Percentiles rank a stretch among this genome's conserved stretches.
Evolutionary conservation across 306 rosid genomes (phyloP).

Genomic region (Purshia tridentata): DNA sequence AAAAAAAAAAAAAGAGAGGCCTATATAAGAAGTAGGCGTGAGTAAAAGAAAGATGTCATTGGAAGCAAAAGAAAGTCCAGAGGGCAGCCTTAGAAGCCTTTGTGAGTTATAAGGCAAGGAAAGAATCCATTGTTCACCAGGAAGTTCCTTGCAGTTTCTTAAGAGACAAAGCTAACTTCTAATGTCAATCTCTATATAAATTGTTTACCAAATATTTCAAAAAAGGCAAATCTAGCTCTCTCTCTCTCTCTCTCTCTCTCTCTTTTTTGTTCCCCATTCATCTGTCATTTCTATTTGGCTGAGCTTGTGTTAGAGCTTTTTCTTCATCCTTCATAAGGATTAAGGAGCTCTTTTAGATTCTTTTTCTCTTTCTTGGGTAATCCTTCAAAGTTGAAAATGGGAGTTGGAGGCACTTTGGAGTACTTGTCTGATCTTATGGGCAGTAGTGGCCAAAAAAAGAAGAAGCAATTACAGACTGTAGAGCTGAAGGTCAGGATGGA

Average conservation of each 20-base stretch:
- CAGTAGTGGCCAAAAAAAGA: conserved; percentile 60
- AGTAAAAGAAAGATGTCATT: conserved; percentile 35
- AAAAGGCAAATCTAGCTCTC: neutral
- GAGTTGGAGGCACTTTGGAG: conserved; percentile 83
- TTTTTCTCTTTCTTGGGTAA: neutral
- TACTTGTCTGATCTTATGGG: conserved; percentile 82
- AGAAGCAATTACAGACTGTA: conserved; percentile 76
- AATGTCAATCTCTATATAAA: neutral
- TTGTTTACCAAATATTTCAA: neutral
- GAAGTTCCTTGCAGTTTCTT: conserved; percentile 52
- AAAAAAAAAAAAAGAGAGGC: neutral
- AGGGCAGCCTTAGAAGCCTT: conserved; percentile 33
- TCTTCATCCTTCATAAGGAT: too few relatives aligned
- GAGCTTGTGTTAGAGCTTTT: too few relatives aligned
- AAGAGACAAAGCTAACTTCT: neutral
- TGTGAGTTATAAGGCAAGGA: conserved; percentile 49
- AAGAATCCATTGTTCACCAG: conserved; percentile 41
- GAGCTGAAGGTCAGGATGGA: conserved; percentile 95
- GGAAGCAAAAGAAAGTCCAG: conserved; percentile 30
- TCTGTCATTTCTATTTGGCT: too few relatives aligned
- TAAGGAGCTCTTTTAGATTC: neutral
- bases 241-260: neutral
- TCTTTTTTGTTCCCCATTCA: too few relatives aligned
- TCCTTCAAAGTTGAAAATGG: conserved; percentile 52
- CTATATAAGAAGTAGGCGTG: conserved; percentile 51